phyloP scores from a whole-genome alignment of 805 yeast genomes.

The Suhomyces tanzawaensis region DNA sequence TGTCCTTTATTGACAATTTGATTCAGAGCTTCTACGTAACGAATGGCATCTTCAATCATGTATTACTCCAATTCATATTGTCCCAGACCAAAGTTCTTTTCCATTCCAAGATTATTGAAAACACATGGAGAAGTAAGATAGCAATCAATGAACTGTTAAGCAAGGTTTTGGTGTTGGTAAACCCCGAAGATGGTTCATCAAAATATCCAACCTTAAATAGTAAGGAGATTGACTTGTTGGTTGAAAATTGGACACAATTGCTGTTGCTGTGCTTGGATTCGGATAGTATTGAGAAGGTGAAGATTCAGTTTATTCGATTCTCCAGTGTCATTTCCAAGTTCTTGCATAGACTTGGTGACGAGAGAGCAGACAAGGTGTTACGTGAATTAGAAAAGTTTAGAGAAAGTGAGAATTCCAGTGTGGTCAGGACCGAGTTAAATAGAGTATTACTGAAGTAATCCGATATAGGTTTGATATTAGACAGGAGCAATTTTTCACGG shows the following conservation, averaged over 20 bases:
- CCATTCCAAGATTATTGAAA: constrained; percentile 25
- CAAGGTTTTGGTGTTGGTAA: constrained; percentile 10
- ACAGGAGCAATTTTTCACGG: too few relatives aligned
- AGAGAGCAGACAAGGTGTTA: constrained; percentile 12
- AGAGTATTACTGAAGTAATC: not conserved
- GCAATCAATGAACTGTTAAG: constrained; percentile 43
- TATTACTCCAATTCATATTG: constrained; percentile 28
- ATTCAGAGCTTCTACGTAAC: constrained; percentile 28
- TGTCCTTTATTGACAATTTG: constrained; percentile 34
- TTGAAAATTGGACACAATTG: constrained; percentile 21
- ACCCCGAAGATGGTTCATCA: not conserved
- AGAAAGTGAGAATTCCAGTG: constrained; percentile 17
- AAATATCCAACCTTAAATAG: not conserved
- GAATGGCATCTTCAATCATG: constrained; percentile 10
- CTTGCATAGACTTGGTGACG: constrained; percentile 14
- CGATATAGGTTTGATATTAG: too few relatives aligned
- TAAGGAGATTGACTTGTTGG: constrained; percentile 17
- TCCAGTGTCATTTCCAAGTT: constrained; percentile 17
- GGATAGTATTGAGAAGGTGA: constrained; percentile 56
- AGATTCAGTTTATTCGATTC: constrained; percentile 45
- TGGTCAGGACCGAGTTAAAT: constrained; percentile 15
- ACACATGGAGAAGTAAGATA: constrained; percentile 63
- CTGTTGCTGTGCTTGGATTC: constrained; percentile 29
- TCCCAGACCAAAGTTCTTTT: constrained; percentile 20
- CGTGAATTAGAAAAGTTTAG: constrained; percentile 15